Evolutionary conservation across 2,329 filamentous ascomycete genomes (phyloP).

Genomic region (Nannizziopsis barbatae): DNA sequence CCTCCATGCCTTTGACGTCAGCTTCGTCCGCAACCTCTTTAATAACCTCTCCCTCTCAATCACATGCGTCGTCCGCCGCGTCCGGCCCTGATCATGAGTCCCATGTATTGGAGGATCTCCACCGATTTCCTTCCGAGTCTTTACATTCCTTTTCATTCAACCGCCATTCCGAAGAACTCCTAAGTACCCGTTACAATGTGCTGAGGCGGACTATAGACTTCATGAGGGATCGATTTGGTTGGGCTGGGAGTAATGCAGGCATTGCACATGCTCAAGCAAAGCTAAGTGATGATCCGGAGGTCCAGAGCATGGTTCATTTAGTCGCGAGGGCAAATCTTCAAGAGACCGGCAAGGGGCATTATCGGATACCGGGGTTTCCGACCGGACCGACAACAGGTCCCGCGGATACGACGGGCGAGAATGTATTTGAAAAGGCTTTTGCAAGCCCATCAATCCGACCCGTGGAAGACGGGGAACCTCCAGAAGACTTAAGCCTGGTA

Average conservation of each 20-base stretch:
- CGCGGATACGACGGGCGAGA: constrained; percentile 58
- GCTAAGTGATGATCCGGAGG: constrained; percentile 68
- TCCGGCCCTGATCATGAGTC: constrained; percentile 54
- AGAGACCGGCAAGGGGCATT: constrained; percentile 47
- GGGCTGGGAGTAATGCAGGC: constrained; percentile 62
- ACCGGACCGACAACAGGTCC: constrained; percentile 69
- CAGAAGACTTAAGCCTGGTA: constrained; percentile 2
- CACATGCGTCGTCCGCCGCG: constrained; percentile 46
- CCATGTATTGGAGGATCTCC: constrained; percentile 71
- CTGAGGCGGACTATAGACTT: constrained; percentile 91
- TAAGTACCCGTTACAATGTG: constrained; percentile 85
- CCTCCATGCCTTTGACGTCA: constrained; percentile 54
- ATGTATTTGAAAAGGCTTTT: constrained; percentile 79
- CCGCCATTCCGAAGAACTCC: constrained; percentile 81
- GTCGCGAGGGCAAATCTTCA: constrained; percentile 71
- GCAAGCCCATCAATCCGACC: constrained; percentile 1
- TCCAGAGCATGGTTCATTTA: constrained; percentile 83
- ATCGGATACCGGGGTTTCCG: constrained; percentile 37
- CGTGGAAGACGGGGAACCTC: constrained; percentile 2
- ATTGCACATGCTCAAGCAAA: constrained; percentile 76
- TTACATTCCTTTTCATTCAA: constrained; percentile 97
- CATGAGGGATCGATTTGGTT: constrained; percentile 83
- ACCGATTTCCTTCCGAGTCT: constrained; percentile 87
- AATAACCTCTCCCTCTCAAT: constrained; percentile 56
- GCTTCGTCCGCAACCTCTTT: constrained; percentile 51